A percentile compares a stretch with the other conserved stretches of the same genome.
Evolutionary conservation across 2,329 filamentous ascomycete species (phyloP).

Genomic region (Penicillium sp.): DNA sequence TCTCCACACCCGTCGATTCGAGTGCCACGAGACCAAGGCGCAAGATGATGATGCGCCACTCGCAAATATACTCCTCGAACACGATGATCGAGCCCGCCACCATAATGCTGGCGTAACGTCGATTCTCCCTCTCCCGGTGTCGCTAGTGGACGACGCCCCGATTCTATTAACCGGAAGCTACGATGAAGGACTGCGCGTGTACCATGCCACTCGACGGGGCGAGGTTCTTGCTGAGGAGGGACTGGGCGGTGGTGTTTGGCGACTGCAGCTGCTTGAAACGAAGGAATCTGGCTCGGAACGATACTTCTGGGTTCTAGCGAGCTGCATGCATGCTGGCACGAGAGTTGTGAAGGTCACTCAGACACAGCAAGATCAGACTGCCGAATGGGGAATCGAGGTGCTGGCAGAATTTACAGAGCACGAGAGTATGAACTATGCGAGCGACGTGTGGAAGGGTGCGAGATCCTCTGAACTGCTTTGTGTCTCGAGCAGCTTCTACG

Average conservation of each 20-base stretch:
- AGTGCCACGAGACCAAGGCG: constrained; percentile 22
- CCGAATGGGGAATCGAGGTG: constrained; percentile 65
- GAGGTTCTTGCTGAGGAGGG: constrained; percentile 65
- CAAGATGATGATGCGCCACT: constrained; percentile 23
- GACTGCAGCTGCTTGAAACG: constrained; percentile 62
- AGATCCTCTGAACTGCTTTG: constrained; percentile 32
- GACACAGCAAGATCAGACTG: constrained; percentile 33
- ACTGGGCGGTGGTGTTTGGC: constrained; percentile 84
- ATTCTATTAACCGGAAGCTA: constrained; percentile 86
- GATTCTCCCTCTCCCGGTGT: constrained; percentile 69
- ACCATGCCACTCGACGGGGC: constrained; percentile 43
- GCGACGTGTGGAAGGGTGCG: constrained; percentile 57
- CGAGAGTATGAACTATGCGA: constrained; percentile 93
- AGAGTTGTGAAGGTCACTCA: constrained; percentile 60
- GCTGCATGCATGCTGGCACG: constrained; percentile 90
- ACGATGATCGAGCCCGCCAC: constrained; percentile 56
- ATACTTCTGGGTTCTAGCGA: constrained; percentile 68
- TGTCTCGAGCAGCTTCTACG: constrained; percentile 59
- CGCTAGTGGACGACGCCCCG: constrained; percentile 49
- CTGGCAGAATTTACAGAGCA: constrained; percentile 79
- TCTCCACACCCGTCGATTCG: constrained; percentile 38
- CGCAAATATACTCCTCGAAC: constrained; percentile 26
- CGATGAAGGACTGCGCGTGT: constrained; percentile 77
- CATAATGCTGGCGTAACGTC: constrained; percentile 87
- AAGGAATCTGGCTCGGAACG: constrained; percentile 12